A percentile compares a stretch with the other conserved stretches of the same genome.
phyloP scores from a whole-genome alignment of 441 rosid genomes.

The Mallotus japonicus region DNA sequence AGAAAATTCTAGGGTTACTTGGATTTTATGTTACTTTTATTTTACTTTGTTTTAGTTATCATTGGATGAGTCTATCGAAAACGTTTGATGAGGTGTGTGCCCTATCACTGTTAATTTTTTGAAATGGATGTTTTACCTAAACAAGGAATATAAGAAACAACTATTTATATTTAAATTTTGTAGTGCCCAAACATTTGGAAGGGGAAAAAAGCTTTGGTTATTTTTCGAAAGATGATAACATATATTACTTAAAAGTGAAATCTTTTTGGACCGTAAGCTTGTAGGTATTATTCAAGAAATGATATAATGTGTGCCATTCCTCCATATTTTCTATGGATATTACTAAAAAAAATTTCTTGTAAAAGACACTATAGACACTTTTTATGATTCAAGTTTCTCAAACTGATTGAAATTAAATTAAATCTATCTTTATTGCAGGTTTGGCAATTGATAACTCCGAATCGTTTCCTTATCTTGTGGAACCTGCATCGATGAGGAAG shows the following conservation, averaged over 20 bases:
- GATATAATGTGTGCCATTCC: background rate
- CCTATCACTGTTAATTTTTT: background rate
- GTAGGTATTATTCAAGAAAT: background rate
- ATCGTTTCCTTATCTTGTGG: too few species aligned
- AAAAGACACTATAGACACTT: background rate
- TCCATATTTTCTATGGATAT: background rate
- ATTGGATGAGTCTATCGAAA: too few species aligned
- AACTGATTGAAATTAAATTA: background rate
- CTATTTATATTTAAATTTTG: background rate
- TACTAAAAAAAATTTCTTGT: background rate
- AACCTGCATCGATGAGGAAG: too few species aligned
- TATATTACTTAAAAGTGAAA: background rate
- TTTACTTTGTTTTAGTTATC: too few species aligned
- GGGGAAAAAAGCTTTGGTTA: background rate
- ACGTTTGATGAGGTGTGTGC: background rate
- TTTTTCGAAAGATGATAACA: background rate
- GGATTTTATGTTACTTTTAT: too few species aligned
- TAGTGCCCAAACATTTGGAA: background rate
- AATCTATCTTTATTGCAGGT: conserved; percentile 37
- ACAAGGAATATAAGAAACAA: background rate
- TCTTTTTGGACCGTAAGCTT: background rate
- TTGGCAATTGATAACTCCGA: conserved; percentile 64
- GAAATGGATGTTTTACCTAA: background rate
- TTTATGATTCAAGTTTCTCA: background rate
- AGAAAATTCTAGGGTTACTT: too few species aligned